Evolutionary conservation across 176 grass and related monocot species (phyloP), one percentile per base, ranked within the genome.

Genomic region (Tillandsia leiboldiana): DNA sequence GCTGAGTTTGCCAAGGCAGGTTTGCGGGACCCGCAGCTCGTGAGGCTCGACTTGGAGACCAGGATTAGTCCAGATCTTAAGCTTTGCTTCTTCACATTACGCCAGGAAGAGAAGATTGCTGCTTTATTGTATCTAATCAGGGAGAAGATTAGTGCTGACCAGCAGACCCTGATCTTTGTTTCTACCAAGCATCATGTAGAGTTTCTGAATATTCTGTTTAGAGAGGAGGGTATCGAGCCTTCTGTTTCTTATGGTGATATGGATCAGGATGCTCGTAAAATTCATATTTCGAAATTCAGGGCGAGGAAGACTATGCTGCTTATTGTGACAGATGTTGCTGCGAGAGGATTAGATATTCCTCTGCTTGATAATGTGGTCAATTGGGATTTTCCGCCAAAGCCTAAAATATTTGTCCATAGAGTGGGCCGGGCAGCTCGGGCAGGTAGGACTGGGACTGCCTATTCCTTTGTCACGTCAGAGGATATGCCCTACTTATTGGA

Each of bases 291-390:
- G 11, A 93, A 64, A 71, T 99, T 93, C 79, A 91, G 89, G 76
- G 79, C 89, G 72, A 84, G 86, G 58, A 93, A 93, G 73, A 86
- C 89, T 10, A 99, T 93, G 94, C 51, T 99, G 33, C 82, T 99
- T 61, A 93, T 99, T 72, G 94, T 99, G 70, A 99, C 94, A 74
- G 94, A 99, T 81, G 84, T 99, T 87, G 94, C 94, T 79, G 86
- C 89, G 24, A 90, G 94, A 73, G 94, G 94, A 33, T 72, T 99
- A 68, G 94, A 99, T 86, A 99, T 99, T 77, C 89, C 94, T 5
- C 77, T 99, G 80, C 87, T 99, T 82, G 94, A 99, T 77, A 99
- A 99, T 79, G 89, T 99, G 72, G 82, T 99, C 76, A 99, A 99
- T 17, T 99, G 86, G 86, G 94, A 99, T 73, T 99, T 93, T 26